Base-by-base conservation (phyloP, 352 stramenopile genomes). In the Achlya hypogyna region DNA sequence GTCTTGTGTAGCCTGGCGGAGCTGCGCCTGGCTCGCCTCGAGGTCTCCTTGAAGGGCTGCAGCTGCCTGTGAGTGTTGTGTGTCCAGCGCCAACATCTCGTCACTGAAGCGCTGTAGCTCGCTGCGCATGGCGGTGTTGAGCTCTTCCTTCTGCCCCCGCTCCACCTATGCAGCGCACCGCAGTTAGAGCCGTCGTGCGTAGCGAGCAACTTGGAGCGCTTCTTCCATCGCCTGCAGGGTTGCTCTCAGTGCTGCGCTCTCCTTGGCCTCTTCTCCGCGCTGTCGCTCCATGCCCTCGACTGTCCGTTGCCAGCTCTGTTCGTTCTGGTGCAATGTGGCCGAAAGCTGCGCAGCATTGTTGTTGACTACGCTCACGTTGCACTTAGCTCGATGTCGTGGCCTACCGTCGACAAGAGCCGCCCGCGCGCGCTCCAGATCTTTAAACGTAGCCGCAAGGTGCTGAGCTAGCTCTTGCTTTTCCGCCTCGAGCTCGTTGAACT, bases 141-240 rank as follows among this genome's bases (percentile, higher is more conserved):
- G 72, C 53, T 89, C 77, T 53, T 87, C 77, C 54, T 89, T 91
- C 51, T 91, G 82, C 32, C 71, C 66, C 31, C 74, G 69, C 35
- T 91, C 82, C 23, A 74, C 72, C 25, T 78, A 45, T 6, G 16
- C 12, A 9, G 25, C 16, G 14, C 51, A 34, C 10, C 28, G 14
- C 51, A 10, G 14, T 59, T 38, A 16, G 51, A 34, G 29, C 35
- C 22, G 51, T 14, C 27, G 14, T 20, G 14, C 18, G 14, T 40
- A 1, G 10, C 16, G 35, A 58, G 2, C 75, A 53, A 64, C 52
- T 31, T 74, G 72, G 1, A 77, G 35, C 49, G 69, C 53, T 34
- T 79, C 70, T 0, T 88, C 64, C 25, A 79, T 69, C 1, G 69
- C 68, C 54, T 87, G 73, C 0, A 88, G 63, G 34, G 72, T 73